Base-by-base conservation (phyloP, 805 yeast genomes). In the Yarrowia sp. region DNA sequence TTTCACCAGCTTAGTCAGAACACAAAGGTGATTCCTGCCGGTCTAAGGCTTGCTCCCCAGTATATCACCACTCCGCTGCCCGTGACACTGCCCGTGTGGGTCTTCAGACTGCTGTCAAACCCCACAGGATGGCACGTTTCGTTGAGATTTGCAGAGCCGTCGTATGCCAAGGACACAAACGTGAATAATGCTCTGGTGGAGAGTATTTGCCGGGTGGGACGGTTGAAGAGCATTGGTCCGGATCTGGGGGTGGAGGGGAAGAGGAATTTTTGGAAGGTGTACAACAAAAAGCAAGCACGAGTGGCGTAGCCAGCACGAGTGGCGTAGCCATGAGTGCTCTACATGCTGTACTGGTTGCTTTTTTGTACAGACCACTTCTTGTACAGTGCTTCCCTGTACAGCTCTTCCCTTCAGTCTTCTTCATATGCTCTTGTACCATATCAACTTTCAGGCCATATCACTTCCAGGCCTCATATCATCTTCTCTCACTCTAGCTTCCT, bases 211-310 rank as follows among this genome's bases (percentile, higher is more conserved):
- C 70, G 73, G 9, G 72, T 75, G 40, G 89, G 89, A 40, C 81
- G 84, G 67, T 76, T 85, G 68, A 83, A 84, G 68, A 75, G 82
- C 3, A 80, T 87, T 0, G 86, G 87, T 4, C 77, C 77, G 15
- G 80, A 80, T 1, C 78, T 88, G 42, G 80, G 79, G 46, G 69
- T 80, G 1, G 74, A 73, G 1, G 80, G 83, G 16, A 88, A 88
- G 75, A 69, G 72, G 5, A 77, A 79, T 63, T 87, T 86, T 73
- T 36, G 73, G 76, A 68, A 65, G 69, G 42, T 72, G 48, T 59
- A 65, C 11, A 42, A 8, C n/a, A 65, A 42, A 41, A 49, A 64
- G 56, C 10, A 38, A 38, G 12, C 3, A 38, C 40, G 40, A 26
- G 32, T 19, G 19, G 19, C n/a, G n/a, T n/a, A n/a, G 32, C 5